Base-by-base conservation (phyloP, 352 stramenopile species). In the Hyaloperonospora brassicae region DNA sequence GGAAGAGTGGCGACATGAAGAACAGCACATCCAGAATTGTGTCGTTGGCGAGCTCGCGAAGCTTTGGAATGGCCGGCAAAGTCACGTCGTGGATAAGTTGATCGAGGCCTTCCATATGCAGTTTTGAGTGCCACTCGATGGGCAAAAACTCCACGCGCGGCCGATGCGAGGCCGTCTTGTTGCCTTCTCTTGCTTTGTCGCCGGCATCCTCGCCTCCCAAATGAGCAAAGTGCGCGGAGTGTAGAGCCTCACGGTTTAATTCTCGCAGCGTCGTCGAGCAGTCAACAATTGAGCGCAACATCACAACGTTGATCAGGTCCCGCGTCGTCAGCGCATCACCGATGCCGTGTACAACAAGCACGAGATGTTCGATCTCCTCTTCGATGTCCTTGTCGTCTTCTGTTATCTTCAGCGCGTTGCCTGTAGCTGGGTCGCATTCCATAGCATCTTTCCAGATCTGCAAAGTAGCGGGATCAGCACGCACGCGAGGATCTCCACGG, bases 11-110 rank as follows among this genome's bases (percentile, higher is more conserved):
- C 47, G 79, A 94, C 87, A 97, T 95, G 66, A 96, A 97, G 54
- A 95, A 95, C 6, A 96, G 70, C 22, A 96, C 82, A 54, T 97
- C 89, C 40, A 97, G 65, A 44, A 97, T 71, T 2, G 89, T 96
- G 58, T 97, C 90, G 63, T 97, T 97, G 12, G 87, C 86, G 61
- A 97, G 88, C 46, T 95, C 81, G 25, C 90, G 73, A 55, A 97
- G 62, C 49, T 95, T 89, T 3, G 91, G 91, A 59, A 97, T 97
- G 6, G 81, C 81, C 8, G 81, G 81, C 9, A 91, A 55, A 27
- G 81, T 91, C 47, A 89, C 77, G 40, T 87, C 77, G 9, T 69
- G 77, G 30, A 89, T 92, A 39, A 79, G 76, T 14, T 68, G 56
- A 47, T 89, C 79, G 2, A 91, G 46, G 9, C 72, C 75, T 56